phyloP scores from a whole-genome alignment of 2,329 filamentous ascomycete species.

The Plenodomus tracheiphilus region DNA sequence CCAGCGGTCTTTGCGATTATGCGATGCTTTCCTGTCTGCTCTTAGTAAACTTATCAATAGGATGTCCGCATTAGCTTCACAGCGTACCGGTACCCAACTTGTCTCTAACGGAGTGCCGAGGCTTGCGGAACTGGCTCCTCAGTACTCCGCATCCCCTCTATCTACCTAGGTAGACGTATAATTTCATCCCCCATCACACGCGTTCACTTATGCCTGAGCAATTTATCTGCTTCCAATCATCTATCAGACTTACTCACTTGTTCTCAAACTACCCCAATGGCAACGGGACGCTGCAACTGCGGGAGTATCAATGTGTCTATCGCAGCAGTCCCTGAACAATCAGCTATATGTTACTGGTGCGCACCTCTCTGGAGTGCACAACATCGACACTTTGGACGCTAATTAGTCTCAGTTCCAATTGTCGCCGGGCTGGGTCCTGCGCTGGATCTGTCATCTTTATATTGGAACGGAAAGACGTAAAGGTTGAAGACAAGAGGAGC shows the following conservation, averaged over 20 bases:
- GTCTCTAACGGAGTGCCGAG: too few relatives aligned
- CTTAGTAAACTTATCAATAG: too few relatives aligned
- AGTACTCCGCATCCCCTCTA: too few relatives aligned
- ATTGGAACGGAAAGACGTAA: constrained; percentile 19
- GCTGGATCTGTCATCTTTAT: constrained; percentile 29
- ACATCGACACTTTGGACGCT: neutral
- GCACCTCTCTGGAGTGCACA: neutral
- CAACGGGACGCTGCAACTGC: constrained; percentile 39
- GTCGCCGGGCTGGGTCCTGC: constrained; percentile 29
- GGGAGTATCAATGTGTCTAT: constrained; percentile 30
- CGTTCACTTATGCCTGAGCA: too few relatives aligned
- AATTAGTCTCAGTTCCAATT: constrained; percentile 27
- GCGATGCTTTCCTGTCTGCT: too few relatives aligned
- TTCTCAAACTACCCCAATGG: constrained; percentile 13
- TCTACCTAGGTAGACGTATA: too few relatives aligned
- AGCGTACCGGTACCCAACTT: too few relatives aligned
- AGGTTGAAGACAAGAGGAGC: constrained; percentile 23
- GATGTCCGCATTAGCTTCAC: too few relatives aligned
- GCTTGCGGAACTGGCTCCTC: too few relatives aligned
- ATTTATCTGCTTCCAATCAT: neutral
- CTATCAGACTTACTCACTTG: neutral
- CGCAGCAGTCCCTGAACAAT: constrained; percentile 22
- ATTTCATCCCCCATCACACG: too few relatives aligned
- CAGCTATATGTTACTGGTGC: constrained; percentile 37
- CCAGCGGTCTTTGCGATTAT: too few relatives aligned